phyloP scores from a whole-genome alignment of 2,329 filamentous ascomycete species.

The Arthrobotrys sinensis region DNA sequence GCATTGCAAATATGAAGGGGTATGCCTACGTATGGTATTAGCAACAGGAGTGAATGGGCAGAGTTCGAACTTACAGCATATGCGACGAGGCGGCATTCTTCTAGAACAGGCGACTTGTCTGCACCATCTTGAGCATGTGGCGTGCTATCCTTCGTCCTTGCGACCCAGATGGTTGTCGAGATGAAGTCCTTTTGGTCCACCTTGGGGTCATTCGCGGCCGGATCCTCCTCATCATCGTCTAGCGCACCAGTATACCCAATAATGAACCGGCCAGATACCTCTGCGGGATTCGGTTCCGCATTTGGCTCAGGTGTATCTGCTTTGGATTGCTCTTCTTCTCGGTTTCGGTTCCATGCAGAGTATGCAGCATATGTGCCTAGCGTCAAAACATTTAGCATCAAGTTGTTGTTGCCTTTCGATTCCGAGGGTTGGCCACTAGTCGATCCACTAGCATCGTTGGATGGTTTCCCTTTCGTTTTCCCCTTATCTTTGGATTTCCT shows the following conservation, averaged over 20 bases:
- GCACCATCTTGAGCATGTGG: conserved; percentile 43
- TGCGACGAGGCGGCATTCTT: conserved; percentile 63
- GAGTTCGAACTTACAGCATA: conserved; percentile 62
- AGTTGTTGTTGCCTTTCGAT: conserved; percentile 45
- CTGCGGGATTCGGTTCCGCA: conserved; percentile 20
- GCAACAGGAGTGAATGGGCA: neutral
- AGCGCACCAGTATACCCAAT: conserved; percentile 64
- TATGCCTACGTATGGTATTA: conserved; percentile 59
- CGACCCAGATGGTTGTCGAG: conserved; percentile 49
- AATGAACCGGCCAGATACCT: conserved; percentile 61
- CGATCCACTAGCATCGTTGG: conserved; percentile 20
- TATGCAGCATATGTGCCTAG: conserved; percentile 63
- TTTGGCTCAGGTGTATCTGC: conserved; percentile 5
- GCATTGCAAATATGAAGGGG: conserved; percentile 83
- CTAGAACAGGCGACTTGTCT: conserved; percentile 49
- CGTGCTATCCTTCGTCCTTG: conserved; percentile 21
- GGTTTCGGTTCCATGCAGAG: conserved; percentile 52
- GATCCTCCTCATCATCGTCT: conserved; percentile 46
- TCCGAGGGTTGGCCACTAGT: conserved; percentile 27
- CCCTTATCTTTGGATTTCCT: conserved; percentile 29
- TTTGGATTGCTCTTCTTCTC: conserved; percentile 37
- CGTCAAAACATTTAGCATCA: conserved; percentile 63
- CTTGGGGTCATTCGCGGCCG: conserved; percentile 10
- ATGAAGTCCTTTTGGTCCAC: conserved; percentile 42
- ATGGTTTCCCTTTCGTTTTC: conserved; percentile 22